Conservation (phyloP, 2,329 filamentous ascomycete genomes). For the Lasiodiplodia sp. region DNA sequence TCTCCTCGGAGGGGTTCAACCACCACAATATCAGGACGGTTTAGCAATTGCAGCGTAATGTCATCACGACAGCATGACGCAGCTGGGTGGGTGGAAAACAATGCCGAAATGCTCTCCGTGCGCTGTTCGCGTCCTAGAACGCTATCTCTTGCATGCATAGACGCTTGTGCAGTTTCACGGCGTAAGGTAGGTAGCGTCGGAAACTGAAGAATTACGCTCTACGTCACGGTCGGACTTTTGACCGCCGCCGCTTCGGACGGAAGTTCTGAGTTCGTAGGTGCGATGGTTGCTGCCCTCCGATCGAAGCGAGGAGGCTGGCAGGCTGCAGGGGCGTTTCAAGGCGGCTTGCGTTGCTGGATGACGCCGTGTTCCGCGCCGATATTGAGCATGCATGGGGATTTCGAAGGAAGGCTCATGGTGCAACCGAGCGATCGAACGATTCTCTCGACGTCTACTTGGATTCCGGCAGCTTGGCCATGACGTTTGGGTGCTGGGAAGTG, state of each 20-base stretch:
- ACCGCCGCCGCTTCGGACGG: not conserved
- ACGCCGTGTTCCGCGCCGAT: not conserved
- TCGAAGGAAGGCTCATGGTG: not conserved
- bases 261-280: not conserved
- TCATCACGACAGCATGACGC: not conserved
- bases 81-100: not conserved
- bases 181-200: not conserved
- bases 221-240: not conserved
- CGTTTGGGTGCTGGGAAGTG: not conserved
- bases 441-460: not conserved
- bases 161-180: not conserved
- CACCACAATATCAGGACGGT: no score
- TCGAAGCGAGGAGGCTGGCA: not conserved
- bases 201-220: not conserved
- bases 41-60: not conserved
- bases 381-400: not conserved
- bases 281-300: not conserved
- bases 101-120: not conserved
- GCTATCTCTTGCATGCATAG: not conserved
- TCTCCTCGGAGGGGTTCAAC: not conserved
- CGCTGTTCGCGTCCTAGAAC: not conserved
- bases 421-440: conserved; percentile 5
- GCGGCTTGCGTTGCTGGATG: not conserved
- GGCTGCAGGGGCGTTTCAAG: not conserved
- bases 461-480: not conserved